phyloP scores from a whole-genome alignment of 257 asterid species.

The Rehmannia glutinosa region DNA sequence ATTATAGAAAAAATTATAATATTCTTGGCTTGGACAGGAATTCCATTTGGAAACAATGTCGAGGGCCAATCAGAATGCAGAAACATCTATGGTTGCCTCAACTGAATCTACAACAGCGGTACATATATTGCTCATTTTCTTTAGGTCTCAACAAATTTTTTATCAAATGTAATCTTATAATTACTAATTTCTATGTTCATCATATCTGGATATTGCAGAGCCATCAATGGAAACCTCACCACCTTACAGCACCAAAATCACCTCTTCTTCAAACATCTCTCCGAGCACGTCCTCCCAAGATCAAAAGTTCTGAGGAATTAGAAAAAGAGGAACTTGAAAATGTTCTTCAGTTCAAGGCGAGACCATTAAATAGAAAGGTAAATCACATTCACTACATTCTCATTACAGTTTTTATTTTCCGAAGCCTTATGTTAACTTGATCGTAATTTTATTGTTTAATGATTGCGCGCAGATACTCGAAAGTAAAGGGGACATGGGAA shows the following conservation, averaged over 20 bases:
- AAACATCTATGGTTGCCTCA: conserved; percentile 64
- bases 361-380: conserved; percentile 90
- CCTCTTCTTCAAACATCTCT: conserved; percentile 77
- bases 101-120: conserved; percentile 49
- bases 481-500: conserved; percentile 88
- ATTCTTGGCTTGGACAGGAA: conserved; percentile 52
- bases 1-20: neutral
- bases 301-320: conserved; percentile 65
- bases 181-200: neutral
- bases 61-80: conserved; percentile 70
- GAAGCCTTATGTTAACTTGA: neutral
- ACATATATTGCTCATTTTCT: conserved; percentile 16
- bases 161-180: neutral
- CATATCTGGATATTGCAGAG: conserved; percentile 37
- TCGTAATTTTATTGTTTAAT: neutral
- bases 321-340: conserved; percentile 72
- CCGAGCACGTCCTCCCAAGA: conserved; percentile 77
- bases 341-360: conserved; percentile 81
- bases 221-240: conserved; percentile 64
- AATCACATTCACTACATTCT: neutral
- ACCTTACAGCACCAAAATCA: conserved; percentile 82
- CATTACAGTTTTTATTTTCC: neutral
- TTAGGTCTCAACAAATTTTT: conserved; percentile 1
- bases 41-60: conserved; percentile 88
- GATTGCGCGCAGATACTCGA: conserved; percentile 62